phyloP scores from a whole-genome alignment of 352 stramenopile species.

The Phytophthora tentaculata region DNA sequence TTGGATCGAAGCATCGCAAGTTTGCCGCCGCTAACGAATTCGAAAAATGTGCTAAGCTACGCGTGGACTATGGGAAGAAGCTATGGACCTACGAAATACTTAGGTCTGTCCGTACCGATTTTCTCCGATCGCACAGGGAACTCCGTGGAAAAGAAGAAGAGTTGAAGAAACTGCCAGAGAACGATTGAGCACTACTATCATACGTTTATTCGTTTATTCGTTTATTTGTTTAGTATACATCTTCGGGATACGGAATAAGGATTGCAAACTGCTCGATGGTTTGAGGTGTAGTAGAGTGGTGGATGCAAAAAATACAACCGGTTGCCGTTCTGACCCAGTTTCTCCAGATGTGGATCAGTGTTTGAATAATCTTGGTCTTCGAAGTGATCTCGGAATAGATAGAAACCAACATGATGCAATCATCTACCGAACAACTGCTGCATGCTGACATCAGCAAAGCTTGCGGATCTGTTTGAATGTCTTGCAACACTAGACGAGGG shows the following conservation, averaged over 20 bases:
- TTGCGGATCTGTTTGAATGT: slow-evolving; percentile 10
- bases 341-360: background rate
- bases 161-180: no score
- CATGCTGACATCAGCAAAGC: background rate
- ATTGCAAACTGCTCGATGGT: slow-evolving; percentile 11
- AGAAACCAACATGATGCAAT: slow-evolving; percentile 4
- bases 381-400: slow-evolving; percentile 2
- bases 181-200: no score
- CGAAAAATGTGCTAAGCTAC: no score
- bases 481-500: slow-evolving; percentile 4
- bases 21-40: no score
- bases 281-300: slow-evolving; percentile 34
- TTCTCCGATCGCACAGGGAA: no score
- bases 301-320: slow-evolving; percentile 22
- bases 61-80: no score
- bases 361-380: slow-evolving; percentile 6
- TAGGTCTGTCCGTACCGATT: no score
- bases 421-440: background rate
- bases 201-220: background rate
- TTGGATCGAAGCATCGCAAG: no score
- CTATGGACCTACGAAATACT: no score
- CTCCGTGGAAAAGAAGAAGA: no score
- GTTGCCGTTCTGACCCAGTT: slow-evolving; percentile 1
- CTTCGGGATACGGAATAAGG: slow-evolving; percentile 38
- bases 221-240: slow-evolving; percentile 25